phyloP scores from a whole-genome alignment of 805 yeast species.

The Candida ponderosae region DNA sequence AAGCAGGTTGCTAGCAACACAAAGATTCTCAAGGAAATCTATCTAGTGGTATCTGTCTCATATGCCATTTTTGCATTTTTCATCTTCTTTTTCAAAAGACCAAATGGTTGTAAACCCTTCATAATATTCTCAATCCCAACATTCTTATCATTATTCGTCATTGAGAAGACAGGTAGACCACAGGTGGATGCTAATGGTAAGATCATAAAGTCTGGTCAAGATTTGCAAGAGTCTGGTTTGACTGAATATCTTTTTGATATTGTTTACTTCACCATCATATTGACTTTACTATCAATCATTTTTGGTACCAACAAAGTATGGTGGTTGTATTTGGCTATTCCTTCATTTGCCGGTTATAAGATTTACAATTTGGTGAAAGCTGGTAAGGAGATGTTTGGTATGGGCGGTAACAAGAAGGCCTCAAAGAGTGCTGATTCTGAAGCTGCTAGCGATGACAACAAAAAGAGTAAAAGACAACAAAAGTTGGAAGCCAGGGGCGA shows the following conservation, averaged over 20 bases:
- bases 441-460: constrained; percentile 3
- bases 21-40: constrained; percentile 31
- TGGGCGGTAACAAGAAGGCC: constrained; percentile 5
- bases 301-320: constrained; percentile 40
- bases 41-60: constrained; percentile 21
- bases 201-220: constrained; percentile 38
- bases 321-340: constrained; percentile 36
- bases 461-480: constrained; percentile 32
- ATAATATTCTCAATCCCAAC: constrained; percentile 22
- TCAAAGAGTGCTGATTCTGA: constrained; percentile 3
- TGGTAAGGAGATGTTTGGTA: constrained; percentile 19
- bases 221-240: constrained; percentile 39
- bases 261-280: constrained; percentile 42
- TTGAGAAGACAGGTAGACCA: constrained; percentile 48
- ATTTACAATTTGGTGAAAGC: constrained; percentile 25
- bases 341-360: constrained; percentile 38
- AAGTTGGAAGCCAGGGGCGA: constrained; percentile 33
- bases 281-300: constrained; percentile 35
- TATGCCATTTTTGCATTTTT: constrained; percentile 20
- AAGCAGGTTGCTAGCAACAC: constrained; percentile 39
- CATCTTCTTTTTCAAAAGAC: constrained; percentile 27
- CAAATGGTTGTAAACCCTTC: constrained; percentile 22
- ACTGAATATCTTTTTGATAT: constrained; percentile 49
- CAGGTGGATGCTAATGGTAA: constrained; percentile 26
- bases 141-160: constrained; percentile 29